Conservation (phyloP, 805 yeast genomes). For the Metschnikowia kunwiensis region DNA sequence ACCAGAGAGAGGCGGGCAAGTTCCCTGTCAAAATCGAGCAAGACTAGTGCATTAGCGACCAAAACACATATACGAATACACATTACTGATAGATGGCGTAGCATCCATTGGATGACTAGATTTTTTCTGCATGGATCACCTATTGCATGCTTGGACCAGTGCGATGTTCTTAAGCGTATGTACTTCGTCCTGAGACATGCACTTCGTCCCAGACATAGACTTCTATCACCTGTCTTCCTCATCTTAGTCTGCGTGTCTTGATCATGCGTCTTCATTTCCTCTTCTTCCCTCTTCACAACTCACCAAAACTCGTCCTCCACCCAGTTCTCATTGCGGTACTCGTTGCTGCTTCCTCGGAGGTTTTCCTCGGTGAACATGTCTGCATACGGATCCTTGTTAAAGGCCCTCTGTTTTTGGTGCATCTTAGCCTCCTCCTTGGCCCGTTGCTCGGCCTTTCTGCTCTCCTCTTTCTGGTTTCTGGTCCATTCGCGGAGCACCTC, state of each 20-base stretch:
- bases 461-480: slow-evolving; percentile 39
- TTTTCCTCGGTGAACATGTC: slow-evolving; percentile 49
- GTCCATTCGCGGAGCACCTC: slow-evolving; percentile 31
- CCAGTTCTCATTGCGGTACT: slow-evolving; percentile 49
- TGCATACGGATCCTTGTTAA: slow-evolving; percentile 33
- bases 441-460: slow-evolving; percentile 26
- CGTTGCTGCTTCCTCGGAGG: slow-evolving; percentile 43
- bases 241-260: too few relatives aligned
- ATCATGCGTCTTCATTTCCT: neutral
- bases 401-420: slow-evolving; percentile 38
- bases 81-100: too few relatives aligned
- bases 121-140: too few relatives aligned
- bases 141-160: too few relatives aligned
- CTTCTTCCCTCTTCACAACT: neutral
- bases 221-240: too few relatives aligned
- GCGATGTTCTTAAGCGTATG: too few relatives aligned
- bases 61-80: too few relatives aligned
- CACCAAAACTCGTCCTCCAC: slow-evolving; percentile 50
- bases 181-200: too few relatives aligned
- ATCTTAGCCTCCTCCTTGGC: slow-evolving; percentile 34
- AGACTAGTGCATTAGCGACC: slow-evolving; percentile 13
- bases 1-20: slow-evolving; percentile 63
- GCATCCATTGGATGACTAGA: too few relatives aligned
- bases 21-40: slow-evolving; percentile 39
- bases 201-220: too few relatives aligned